These are phyloP conservation scores for Aspergillus indologenus DNA, from an alignment of 495 filamentous ascomycete genomes.

Conservation along the genomic window DNA sequence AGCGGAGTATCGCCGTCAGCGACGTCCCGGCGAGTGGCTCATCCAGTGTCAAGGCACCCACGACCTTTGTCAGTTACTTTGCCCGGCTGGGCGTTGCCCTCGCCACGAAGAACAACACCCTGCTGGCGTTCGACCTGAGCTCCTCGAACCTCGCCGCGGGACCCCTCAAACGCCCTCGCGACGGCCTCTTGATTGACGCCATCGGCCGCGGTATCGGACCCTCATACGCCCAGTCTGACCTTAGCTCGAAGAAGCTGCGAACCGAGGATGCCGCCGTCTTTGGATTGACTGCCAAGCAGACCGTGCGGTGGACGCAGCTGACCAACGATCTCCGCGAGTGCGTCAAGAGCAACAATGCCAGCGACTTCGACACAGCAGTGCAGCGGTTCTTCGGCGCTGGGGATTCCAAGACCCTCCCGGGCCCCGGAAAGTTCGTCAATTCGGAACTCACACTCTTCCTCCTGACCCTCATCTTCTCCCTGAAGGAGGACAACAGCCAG, in stretches of 20 bases:
- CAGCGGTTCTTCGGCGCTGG: slow-evolving; percentile 31
- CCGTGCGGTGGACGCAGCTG: slow-evolving; percentile 36
- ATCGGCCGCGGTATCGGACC: slow-evolving; percentile 56
- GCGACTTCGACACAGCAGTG: slow-evolving; percentile 41
- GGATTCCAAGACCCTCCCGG: slow-evolving; percentile 21
- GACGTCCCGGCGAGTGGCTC: slow-evolving; percentile 33
- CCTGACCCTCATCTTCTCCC: slow-evolving; percentile 52
- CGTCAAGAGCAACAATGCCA: slow-evolving; percentile 24
- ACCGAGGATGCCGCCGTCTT: slow-evolving; percentile 30
- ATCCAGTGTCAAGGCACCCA: slow-evolving; percentile 18
- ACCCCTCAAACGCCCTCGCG: slow-evolving; percentile 57
- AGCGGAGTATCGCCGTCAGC: slow-evolving; percentile 50
- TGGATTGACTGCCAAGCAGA: slow-evolving; percentile 35
- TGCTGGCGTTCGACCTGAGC: slow-evolving; percentile 63
- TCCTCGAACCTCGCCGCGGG: slow-evolving; percentile 44
- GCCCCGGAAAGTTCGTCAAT: slow-evolving; percentile 33
- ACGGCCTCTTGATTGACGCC: slow-evolving; percentile 67
- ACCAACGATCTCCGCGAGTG: slow-evolving; percentile 29
- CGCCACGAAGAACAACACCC: slow-evolving; percentile 51
- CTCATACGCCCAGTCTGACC: slow-evolving; percentile 35
- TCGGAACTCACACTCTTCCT: slow-evolving; percentile 47
- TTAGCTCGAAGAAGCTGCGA: slow-evolving; percentile 34
- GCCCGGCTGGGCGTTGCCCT: slow-evolving; percentile 60
- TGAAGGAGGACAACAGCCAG: slow-evolving; percentile 23
- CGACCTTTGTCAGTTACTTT: slow-evolving; percentile 56